phyloP scores from a whole-genome alignment of 257 asterid species.

The Schizonepeta tenuifolia region DNA sequence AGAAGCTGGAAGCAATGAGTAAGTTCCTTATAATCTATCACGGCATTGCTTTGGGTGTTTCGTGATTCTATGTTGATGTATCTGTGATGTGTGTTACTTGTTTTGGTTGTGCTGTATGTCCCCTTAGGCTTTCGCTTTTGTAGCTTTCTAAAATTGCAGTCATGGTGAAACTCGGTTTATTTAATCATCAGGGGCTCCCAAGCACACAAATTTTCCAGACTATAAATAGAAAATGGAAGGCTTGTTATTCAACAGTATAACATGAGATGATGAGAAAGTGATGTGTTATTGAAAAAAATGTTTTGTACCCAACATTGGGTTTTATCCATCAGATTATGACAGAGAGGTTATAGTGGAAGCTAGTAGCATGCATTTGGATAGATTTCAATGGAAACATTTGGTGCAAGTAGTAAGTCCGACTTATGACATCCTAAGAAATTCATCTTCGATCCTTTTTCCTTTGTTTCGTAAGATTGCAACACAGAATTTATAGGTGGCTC shows the following conservation, averaged over 20 bases:
- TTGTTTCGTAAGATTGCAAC: background rate
- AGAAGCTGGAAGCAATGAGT: conserved; percentile 88
- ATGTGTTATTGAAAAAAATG: background rate
- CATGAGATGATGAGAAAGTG: background rate
- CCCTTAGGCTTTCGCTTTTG: no score
- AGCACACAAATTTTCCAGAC: no score
- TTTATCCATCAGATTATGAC: background rate
- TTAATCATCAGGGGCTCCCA: no score
- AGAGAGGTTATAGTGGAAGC: background rate
- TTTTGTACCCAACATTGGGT: background rate
- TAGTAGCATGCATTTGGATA: conserved; percentile 15
- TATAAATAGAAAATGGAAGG: no score
- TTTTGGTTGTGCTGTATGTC: conserved; percentile 20
- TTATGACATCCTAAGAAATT: background rate
- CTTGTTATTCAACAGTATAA: no score
- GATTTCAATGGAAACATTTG: background rate
- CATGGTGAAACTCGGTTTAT: no score
- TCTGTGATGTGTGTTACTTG: background rate
- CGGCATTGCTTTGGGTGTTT: background rate
- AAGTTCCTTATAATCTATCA: conserved; percentile 36
- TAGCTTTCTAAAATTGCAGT: no score
- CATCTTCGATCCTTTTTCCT: conserved; percentile 12
- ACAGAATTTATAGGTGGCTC: background rate
- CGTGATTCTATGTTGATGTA: conserved; percentile 7
- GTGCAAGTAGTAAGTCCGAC: background rate